phyloP scores from a whole-genome alignment of 2,329 filamentous ascomycete species.

The Diatrype stigma region DNA sequence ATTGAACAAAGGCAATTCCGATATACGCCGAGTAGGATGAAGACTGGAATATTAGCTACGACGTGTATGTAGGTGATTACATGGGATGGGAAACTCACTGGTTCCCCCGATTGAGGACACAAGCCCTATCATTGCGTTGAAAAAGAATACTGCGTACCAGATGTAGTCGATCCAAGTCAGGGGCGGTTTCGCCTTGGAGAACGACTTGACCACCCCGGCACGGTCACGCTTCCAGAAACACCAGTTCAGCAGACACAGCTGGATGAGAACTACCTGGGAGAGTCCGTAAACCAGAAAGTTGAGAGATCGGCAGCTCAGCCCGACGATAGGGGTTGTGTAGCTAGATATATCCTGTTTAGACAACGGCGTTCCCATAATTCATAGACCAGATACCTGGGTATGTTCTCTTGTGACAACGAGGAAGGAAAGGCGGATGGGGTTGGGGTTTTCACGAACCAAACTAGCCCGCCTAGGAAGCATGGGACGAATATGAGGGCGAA shows the following conservation, averaged over 20 bases:
- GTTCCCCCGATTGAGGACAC: conserved; percentile 4
- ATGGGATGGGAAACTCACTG: conserved; percentile 1
- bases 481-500: conserved; percentile 7
- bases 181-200: not conserved
- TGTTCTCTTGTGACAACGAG: too few relatives aligned
- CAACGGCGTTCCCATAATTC: too few relatives aligned
- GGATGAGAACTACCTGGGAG: conserved; percentile 5
- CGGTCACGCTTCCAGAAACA: not conserved
- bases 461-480: conserved; percentile 3
- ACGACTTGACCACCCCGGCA: not conserved
- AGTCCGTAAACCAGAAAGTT: conserved; percentile 3
- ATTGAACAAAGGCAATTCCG: conserved; percentile 5
- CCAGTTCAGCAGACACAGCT: conserved; percentile 4
- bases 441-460: conserved; percentile 1
- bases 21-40: conserved; percentile 1
- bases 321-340: conserved; percentile 5
- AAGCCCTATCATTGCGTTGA: not conserved
- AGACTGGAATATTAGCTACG: not conserved
- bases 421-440: too few relatives aligned
- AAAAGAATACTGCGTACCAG: not conserved
- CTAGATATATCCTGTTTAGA: not conserved
- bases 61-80: not conserved
- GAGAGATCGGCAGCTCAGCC: conserved; percentile 8
- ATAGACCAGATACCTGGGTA: too few relatives aligned
- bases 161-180: not conserved